Evolutionary conservation across 306 rosid genomes (phyloP), one percentile per base, ranked within the genome.

Genomic region (Prinsepia uniflora): DNA sequence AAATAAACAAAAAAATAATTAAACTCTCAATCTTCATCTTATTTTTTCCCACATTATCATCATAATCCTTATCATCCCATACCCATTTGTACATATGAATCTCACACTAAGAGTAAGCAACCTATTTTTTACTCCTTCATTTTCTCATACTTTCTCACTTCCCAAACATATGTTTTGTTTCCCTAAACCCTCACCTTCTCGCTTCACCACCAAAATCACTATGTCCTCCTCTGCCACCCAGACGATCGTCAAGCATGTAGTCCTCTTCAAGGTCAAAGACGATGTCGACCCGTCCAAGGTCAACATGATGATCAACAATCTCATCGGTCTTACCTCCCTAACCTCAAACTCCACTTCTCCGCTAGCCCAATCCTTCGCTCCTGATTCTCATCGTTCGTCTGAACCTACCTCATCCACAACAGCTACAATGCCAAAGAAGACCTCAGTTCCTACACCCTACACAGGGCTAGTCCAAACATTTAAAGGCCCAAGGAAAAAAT

Each of bases 401-500:
- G 88, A 83, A 94, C 95, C 36, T 96, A 94, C 87, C 67, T 87
- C 78, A 96, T 94, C 59, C 97, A 94, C 48, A 86, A 78, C 74
- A 96, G 95, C 76, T 94, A 87, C 87, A 71, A 2, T 0, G 67
- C 96, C 78, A 90, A 87, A 54, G 86, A 87, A 7, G 85, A 83
- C 71, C 94, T 94, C 40, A 63, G 68, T 7, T 20, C 84, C 57
- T 89, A 89, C 43, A n/a, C n/a, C n/a, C n/a, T n/a, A n/a, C n/a
- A n/a, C n/a, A n/a, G n/a, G n/a, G n/a, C n/a, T n/a, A n/a, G n/a
- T n/a, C n/a, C n/a, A n/a, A n/a, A n/a, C n/a, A n/a, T n/a, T n/a
- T n/a, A n/a, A n/a, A n/a, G n/a, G n/a, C n/a, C n/a, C n/a, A n/a
- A n/a, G n/a, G n/a, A n/a, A n/a, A n/a, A n/a, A n/a, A n/a, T n/a